Base-by-base conservation (phyloP, 2,329 filamentous ascomycete genomes). In the Paraconiothyrium brasiliense region DNA sequence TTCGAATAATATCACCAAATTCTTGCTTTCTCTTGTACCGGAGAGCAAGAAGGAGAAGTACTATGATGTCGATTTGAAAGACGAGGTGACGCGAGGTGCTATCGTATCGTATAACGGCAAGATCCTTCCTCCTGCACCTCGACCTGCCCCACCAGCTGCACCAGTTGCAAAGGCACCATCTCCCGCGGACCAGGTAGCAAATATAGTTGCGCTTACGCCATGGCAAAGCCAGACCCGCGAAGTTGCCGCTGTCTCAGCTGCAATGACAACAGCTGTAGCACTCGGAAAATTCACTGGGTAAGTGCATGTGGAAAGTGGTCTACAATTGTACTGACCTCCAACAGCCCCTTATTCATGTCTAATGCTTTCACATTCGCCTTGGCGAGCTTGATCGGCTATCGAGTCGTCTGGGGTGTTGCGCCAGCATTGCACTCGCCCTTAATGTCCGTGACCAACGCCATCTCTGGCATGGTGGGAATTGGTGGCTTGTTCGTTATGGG, bases 361-460 rank as follows among this genome's bases (percentile, higher is more conserved):
- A 97, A 97, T 71, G 87, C 90, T 50, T 94, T 97, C 74, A 94
- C 91, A 0, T 95, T 95, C 77, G 89, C 90, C 16, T 83, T 97
- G 49, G 92, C 93, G 51, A 92, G 92, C 70, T 82, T 97, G 32
- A 93, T 97, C 65, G 93, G 93, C 8, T 97, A 97, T 73, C 87
- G 93, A 52, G 92, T 92, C 6, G 92, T 97, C 27, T 97, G 93
- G 93, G 92, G 92, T 57, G 93, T 97, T 13, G 82, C 84, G 0
- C 93, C 93, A 8, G 92, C 93, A 39, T 84, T 97, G 5, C 93
- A 97, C 77, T 94, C 92, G 1, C 93, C 93, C 1, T 82, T 97
- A 5, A 97, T 97, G 93, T 94, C 91, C 68, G 93, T 96, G 39
- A 97, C 93, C 8, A 97, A 97, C 76, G 93, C 93, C 32, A 97